These are phyloP conservation scores for Penicillium sp. DNA, from an alignment of 2,329 filamentous ascomycete species.

Conservation along the genomic window DNA sequence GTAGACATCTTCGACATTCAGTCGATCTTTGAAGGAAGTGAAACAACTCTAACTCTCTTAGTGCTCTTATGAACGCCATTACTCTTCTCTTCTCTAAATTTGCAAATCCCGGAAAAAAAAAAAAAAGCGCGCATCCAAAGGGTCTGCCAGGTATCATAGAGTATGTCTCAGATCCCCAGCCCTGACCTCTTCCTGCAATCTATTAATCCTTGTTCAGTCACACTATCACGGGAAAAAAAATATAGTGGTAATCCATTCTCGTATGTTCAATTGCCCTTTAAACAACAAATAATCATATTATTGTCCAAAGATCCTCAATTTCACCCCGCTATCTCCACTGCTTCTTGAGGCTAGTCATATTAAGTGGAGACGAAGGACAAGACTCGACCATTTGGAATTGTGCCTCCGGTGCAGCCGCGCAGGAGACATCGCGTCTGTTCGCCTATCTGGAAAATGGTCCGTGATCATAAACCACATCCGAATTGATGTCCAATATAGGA, in stretches of 20 bases:
- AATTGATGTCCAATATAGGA: neutral
- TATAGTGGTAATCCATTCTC: neutral
- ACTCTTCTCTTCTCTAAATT: neutral
- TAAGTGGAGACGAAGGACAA: neutral
- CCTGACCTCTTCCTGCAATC: conserved; percentile 5
- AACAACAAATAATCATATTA: neutral
- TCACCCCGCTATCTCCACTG: conserved; percentile 3
- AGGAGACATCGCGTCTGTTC: conserved; percentile 12
- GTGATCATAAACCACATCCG: neutral
- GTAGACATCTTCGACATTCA: conserved; percentile 13
- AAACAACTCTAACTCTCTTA: conserved; percentile 5
- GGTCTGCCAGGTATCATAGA: neutral
- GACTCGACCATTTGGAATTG: conserved; percentile 5
- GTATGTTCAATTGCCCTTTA: neutral
- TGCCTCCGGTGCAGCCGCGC: conserved; percentile 6
- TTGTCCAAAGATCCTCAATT: neutral
- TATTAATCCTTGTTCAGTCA: conserved; percentile 7
- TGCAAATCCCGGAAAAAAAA: neutral
- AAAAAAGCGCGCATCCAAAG: neutral
- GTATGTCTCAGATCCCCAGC: conserved; percentile 4
- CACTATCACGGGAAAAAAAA: neutral
- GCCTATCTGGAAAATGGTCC: conserved; percentile 6
- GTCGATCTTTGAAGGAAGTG: conserved; percentile 13
- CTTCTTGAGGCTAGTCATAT: conserved; percentile 4
- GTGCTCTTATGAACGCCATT: neutral